Conservation (phyloP, 164 flowering plant species). For the Paratinospora sagittata region DNA sequence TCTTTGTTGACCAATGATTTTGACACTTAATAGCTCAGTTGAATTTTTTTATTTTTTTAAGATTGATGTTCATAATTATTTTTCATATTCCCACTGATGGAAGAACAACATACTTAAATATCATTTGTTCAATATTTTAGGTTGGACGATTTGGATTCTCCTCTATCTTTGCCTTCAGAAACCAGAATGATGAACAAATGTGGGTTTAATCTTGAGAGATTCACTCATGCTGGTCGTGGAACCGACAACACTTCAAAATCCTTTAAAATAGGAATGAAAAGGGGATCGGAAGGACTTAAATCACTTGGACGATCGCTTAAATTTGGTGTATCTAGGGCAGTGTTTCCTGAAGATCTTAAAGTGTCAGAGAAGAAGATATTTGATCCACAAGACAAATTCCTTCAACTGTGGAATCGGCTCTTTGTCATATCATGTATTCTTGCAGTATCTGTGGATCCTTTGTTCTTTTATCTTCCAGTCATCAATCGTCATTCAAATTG, state of each 20-base stretch:
- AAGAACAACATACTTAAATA: slow-evolving; percentile 2
- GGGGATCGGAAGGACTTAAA: slow-evolving; percentile 88
- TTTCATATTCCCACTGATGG: slow-evolving; percentile 2
- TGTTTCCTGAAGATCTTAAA: slow-evolving; percentile 87
- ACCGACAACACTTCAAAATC: slow-evolving; percentile 45
- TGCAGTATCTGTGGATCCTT: slow-evolving; percentile 86
- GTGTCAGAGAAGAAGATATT: slow-evolving; percentile 79
- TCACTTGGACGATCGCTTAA: slow-evolving; percentile 80
- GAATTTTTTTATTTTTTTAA: no score
- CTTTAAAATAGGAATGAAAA: slow-evolving; percentile 63
- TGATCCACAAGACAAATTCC: slow-evolving; percentile 91
- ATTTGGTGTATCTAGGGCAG: slow-evolving; percentile 49
- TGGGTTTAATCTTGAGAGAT: slow-evolving; percentile 56
- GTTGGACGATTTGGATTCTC: slow-evolving; percentile 82
- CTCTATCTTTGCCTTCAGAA: slow-evolving; percentile 53
- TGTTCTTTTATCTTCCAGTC: slow-evolving; percentile 84
- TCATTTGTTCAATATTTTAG: slow-evolving; percentile 31
- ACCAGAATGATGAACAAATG: slow-evolving; percentile 45
- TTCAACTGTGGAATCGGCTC: slow-evolving; percentile 66
- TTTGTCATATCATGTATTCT: slow-evolving; percentile 81
- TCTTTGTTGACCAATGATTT: not conserved
- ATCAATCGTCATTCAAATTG: slow-evolving; percentile 15
- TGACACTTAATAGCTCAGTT: not conserved
- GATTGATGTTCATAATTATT: not conserved
- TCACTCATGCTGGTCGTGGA: slow-evolving; percentile 34